phyloP scores from a whole-genome alignment of 345 rosid species.

The Eucalyptus erythrocorys region DNA sequence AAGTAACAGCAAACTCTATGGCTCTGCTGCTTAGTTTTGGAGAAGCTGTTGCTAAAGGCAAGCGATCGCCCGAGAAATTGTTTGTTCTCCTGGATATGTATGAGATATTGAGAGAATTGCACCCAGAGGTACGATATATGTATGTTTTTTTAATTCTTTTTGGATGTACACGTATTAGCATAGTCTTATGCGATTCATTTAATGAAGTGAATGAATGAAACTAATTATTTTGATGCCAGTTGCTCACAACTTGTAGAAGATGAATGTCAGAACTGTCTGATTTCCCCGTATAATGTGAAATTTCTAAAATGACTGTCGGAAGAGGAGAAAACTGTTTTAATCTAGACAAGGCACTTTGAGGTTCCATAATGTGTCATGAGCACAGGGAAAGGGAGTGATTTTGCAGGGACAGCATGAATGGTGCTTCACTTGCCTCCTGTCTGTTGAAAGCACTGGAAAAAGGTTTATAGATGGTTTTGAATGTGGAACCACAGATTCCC shows the following conservation, averaged over 20 bases:
- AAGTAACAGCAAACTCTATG: slow-evolving; percentile 74
- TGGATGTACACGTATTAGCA: background rate
- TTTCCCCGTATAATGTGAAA: background rate
- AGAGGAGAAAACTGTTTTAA: background rate
- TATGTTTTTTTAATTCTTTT: background rate
- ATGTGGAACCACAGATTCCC: background rate
- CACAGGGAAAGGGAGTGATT: background rate
- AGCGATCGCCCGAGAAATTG: slow-evolving; percentile 90
- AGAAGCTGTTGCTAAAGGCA: slow-evolving; percentile 95
- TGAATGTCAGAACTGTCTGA: background rate
- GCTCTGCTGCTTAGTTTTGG: slow-evolving; percentile 87
- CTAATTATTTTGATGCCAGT: background rate
- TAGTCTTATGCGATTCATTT: background rate
- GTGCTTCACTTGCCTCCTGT: background rate
- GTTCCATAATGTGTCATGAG: background rate
- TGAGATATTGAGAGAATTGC: slow-evolving; percentile 95
- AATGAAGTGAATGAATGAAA: background rate
- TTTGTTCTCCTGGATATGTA: slow-evolving; percentile 95
- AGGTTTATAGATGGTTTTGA: background rate
- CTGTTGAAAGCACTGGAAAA: background rate
- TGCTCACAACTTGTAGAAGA: background rate
- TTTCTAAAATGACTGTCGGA: background rate
- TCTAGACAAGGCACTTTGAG: background rate
- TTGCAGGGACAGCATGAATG: background rate
- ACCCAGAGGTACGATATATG: slow-evolving; percentile 57